Conservation (phyloP, 805 yeast genomes). For the Saccharomycopsis oosterbeekiorum region DNA sequence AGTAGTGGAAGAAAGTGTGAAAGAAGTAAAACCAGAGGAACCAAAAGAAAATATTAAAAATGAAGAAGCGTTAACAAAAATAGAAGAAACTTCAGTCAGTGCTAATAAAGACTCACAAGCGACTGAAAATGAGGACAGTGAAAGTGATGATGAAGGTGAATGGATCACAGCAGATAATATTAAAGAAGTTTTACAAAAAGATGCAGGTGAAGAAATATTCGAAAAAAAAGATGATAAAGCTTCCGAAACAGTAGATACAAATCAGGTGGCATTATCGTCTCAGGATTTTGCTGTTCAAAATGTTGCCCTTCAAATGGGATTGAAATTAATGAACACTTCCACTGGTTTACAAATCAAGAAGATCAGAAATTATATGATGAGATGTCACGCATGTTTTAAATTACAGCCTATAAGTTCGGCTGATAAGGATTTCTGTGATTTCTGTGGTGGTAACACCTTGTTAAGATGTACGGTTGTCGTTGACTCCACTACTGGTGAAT, state of each 20-base stretch:
- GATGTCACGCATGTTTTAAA: conserved; percentile 96
- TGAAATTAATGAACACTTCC: conserved; percentile 73
- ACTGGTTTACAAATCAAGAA: conserved; percentile 79
- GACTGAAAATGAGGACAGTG: conserved; percentile 34
- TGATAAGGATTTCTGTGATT: conserved; percentile 79
- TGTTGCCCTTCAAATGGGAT: conserved; percentile 83
- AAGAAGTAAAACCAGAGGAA: conserved; percentile 5
- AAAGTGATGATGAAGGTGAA: conserved; percentile 67
- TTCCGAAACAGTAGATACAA: conserved; percentile 27
- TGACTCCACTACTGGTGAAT: conserved; percentile 64
- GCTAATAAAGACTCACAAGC: conserved; percentile 19
- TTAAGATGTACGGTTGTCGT: conserved; percentile 86
- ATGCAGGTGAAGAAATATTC: conserved; percentile 44
- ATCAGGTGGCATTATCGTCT: conserved; percentile 78
- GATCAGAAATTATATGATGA: conserved; percentile 83
- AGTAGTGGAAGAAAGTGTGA: background rate
- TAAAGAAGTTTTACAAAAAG: conserved; percentile 56
- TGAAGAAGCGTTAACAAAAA: conserved; percentile 11
- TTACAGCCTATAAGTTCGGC: conserved; percentile 72
- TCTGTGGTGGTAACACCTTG: conserved; percentile 90
- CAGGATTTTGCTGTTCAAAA: conserved; percentile 98
- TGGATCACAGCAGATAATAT: conserved; percentile 93
- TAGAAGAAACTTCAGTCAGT: background rate
- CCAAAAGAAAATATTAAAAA: conserved; percentile 3
- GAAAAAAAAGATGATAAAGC: conserved; percentile 21